Base-by-base conservation (phyloP, 2,329 filamentous ascomycete species). In the Alternaria triticina region DNA sequence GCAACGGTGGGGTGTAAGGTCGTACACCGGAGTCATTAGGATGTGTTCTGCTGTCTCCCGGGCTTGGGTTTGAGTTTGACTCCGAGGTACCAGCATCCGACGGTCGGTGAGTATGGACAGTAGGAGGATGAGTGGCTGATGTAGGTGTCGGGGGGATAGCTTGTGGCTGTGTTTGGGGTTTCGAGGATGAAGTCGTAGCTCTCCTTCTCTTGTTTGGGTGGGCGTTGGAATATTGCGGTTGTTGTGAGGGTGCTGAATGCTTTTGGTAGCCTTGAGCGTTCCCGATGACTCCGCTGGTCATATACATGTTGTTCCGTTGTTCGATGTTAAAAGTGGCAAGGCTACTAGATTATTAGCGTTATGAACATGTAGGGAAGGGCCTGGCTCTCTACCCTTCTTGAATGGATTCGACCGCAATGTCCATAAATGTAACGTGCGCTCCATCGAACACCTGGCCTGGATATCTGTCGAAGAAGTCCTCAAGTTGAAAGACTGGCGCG, bases 381-480 rank as follows among this genome's bases (percentile, higher is more conserved):
- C 11, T 27, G 9, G 12, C 23, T 46, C 46, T 68, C 67, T 86
- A 88, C 57, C 85, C 82, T 70, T 91, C 88, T 13, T 86, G 83
- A 3, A 85, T 80, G 46, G 86, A 86, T 65, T 92, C 90, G 13
- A 89, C 80, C 8, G 86, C 79, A 2, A 91, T 86, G 70, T 95
- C 91, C 1, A 87, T 82, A 57, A 96, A 87, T 15, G 87, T 90
- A 40, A 95, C 83, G 73, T 94, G 91, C 2, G 91, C 89, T 2
- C 91, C 88, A 71, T 96, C 92, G 58, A 96, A 92, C 6, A 85
- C 83, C 60, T 88, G 85, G 1, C 89, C 90, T 0, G 88, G 89
- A 20, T 97, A 97, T 27, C 93, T 86, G 70, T 96, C 92, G 70
- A 96, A 94, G 79, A 96, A 96, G 74, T 96, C 92, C 67, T 96